Evolutionary conservation across 805 yeast genomes (phyloP), one percentile per base, ranked within the genome.

Genomic region (Kazachstania kunashirensis): DNA sequence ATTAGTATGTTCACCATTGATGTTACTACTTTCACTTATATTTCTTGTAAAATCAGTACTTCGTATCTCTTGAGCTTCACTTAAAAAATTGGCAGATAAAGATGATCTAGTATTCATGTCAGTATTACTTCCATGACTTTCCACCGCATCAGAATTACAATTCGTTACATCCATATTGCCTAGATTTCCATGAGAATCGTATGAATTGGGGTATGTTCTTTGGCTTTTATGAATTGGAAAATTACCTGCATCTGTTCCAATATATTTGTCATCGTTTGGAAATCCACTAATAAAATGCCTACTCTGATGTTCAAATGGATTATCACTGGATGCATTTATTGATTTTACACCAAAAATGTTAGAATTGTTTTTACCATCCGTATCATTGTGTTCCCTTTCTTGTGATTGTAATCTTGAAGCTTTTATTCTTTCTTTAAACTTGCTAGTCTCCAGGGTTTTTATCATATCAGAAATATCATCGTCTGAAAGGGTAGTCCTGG

Each of bases 401-500:
- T 18, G 17, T 26, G 28, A 29, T 24, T 29, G 23, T 16, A 26
- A 14, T 24, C 28, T 31, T 6, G 27, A 12, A 11, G 39, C 38
- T 19, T 31, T 23, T 13, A 40, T 7, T 16, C 24, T 28, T 20
- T 40, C 43, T 14, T 36, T 26, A 19, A 34, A 39, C 33, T 45
- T 50, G 33, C 48, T 45, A 17, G 49, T 53, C 36, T 55, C 57
- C 28, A 56, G 37, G 18, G 47, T 53, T 9, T 46, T 51, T 20
- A 50, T 39, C 13, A 56, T 39, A 17, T 53, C 56, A 8, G 45
- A 24, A 17, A 81, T 70, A 46, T 81, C 92, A 44, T 79, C 85
- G 0, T 83, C 81, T 0, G 78, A 71, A 32, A 81, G 65, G 39
- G 70, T 69, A 37, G 81, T 73, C 2, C 76, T 67, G 0, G 89